phyloP scores from a whole-genome alignment of 352 stramenopile species.

The Phytophthora aleatoria region DNA sequence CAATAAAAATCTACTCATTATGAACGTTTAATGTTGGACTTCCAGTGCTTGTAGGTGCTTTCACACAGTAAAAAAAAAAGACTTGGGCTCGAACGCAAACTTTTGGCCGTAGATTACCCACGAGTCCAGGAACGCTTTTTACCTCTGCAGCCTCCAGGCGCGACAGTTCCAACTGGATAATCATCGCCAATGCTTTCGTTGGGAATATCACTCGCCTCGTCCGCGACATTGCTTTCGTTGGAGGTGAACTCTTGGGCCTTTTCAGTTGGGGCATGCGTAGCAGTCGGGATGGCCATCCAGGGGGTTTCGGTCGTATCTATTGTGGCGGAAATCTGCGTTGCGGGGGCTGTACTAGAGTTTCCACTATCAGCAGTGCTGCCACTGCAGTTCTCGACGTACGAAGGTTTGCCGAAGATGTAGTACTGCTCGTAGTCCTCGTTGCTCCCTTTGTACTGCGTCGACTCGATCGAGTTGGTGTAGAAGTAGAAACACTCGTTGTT shows the following conservation, averaged over 20 bases:
- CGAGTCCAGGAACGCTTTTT: constrained; percentile 16
- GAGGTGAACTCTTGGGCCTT: constrained; percentile 1
- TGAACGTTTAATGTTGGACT: not conserved
- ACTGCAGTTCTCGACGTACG: constrained; percentile 47
- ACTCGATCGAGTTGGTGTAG: constrained; percentile 53
- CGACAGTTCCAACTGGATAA: constrained; percentile 12
- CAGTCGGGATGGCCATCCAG: constrained; percentile 1
- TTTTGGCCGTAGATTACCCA: not conserved
- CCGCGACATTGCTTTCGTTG: not conserved
- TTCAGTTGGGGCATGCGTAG: constrained; percentile 6
- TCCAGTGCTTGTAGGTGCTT: not conserved
- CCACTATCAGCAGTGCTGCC: constrained; percentile 17
- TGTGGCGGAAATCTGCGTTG: not conserved
- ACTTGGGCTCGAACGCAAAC: not conserved
- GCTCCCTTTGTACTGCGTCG: constrained; percentile 46
- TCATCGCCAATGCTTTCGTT: constrained; percentile 1
- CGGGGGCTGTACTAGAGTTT: constrained; percentile 16
- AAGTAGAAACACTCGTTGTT: constrained; percentile 64
- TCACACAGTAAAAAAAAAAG: not conserved
- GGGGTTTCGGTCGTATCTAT: not conserved
- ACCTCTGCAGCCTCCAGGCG: constrained; percentile 19
- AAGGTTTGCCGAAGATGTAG: constrained; percentile 58
- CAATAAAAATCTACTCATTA: no score
- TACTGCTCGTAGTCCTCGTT: constrained; percentile 50
- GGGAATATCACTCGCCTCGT: not conserved